Base-by-base conservation (phyloP, 805 yeast genomes). In the Zygotorulaspora florentina region DNA sequence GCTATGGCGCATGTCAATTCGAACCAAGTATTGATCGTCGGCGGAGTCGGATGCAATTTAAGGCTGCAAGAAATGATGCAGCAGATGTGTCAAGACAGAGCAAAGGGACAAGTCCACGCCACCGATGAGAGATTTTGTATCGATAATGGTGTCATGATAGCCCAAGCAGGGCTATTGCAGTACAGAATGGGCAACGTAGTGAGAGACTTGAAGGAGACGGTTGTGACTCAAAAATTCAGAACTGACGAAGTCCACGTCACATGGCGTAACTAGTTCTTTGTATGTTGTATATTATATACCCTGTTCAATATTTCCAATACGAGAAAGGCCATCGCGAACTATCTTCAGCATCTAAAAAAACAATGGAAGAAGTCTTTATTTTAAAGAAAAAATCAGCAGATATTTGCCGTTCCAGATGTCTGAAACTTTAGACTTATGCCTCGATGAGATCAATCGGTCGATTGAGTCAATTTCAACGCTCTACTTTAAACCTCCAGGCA, bases 91-190 rank as follows among this genome's bases (percentile, higher is more conserved):
- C 65, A 75, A 37, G 98, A 90, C 58, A 73, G 99, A 53, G 65
- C 69, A 9, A 81, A 82, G 54, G 98, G 98, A 0, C 74, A 79
- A n/a, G 83, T 93, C 3, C 88, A 75, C 62, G 96, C 99, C 2
- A 93, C 99, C 0, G 99, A 93, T 65, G 98, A 93, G 61, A 69
- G 98, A 47, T 91, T 93, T 62, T 93, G 99, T 67, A 93, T 93
- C 36, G 99, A 93, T 63, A 93, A 93, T 60, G 99, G 99, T 9
- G 93, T 91, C 31, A 93, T 93, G 99, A 93, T 93, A 58, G 99
- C 99, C 0, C 99, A 93, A 59, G 98, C 99, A 0, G 99, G 99
- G 0, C 69, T 93, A 39, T 65, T 93, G 48, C 87, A 85, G 42
- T 89, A 80, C 60, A 73, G 98, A 55, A 85, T 83, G 75, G 96